A percentile compares a stretch with the other conserved stretches of the same genome.
Evolutionary conservation across 768 basidiomycete species (phyloP).

Genomic region (Mycena rebaudengoi): DNA sequence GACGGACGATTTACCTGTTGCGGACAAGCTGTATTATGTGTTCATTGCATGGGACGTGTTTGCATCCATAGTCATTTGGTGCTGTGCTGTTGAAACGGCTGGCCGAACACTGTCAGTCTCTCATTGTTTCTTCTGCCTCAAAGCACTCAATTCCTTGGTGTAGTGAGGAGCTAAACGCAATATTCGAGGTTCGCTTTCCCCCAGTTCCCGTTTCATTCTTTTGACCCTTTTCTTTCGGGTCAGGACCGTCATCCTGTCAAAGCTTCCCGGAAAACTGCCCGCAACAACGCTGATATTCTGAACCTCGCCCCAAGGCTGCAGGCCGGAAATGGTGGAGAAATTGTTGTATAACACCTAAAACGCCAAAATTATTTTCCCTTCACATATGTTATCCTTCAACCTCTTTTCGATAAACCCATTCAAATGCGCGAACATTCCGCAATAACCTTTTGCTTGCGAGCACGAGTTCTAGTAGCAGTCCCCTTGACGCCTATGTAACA

Average conservation of each 20-base stretch:
- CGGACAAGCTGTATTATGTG: constrained; percentile 28
- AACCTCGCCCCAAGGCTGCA: neutral
- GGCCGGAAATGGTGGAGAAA: too few species aligned
- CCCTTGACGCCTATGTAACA: too few species aligned
- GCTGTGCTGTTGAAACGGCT: constrained; percentile 32
- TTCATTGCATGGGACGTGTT: constrained; percentile 35
- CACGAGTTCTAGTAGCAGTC: too few species aligned
- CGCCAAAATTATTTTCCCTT: too few species aligned
- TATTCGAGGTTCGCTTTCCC: constrained; percentile 30
- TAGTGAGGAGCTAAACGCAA: constrained; percentile 34
- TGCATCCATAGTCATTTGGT: constrained; percentile 30
- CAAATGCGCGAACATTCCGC: too few species aligned
- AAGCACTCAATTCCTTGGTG: neutral
- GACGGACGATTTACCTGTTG: constrained; percentile 19
- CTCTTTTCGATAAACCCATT: too few species aligned
- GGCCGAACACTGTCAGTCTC: constrained; percentile 31
- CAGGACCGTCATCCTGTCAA: constrained; percentile 6
- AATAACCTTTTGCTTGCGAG: too few species aligned
- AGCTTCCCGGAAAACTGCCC: neutral
- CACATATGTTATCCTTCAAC: too few species aligned
- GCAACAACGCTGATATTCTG: neutral
- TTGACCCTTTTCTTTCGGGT: neutral
- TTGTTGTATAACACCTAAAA: too few species aligned
- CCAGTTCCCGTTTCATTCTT: neutral
- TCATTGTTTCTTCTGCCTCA: neutral